Conservation (phyloP, 2,329 filamentous ascomycete species). For the Coniochaeta prunicola region DNA sequence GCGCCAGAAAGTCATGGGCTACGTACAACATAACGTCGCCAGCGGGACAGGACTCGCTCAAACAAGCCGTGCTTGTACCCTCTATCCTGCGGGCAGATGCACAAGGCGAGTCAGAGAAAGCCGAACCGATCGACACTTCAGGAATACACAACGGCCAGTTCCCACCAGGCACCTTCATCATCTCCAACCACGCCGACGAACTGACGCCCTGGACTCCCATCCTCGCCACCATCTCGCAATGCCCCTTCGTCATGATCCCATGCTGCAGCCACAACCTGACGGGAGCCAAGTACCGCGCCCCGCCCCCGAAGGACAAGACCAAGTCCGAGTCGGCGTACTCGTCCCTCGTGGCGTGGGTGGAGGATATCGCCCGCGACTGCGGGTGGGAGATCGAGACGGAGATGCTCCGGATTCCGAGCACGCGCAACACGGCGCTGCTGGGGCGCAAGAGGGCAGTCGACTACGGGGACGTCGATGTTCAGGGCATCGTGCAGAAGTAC, state of each 20-base stretch:
- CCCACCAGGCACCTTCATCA: slow-evolving; percentile 71
- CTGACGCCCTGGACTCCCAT: slow-evolving; percentile 94
- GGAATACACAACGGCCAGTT: slow-evolving; percentile 61
- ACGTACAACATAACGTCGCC: slow-evolving; percentile 46
- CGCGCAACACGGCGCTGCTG: slow-evolving; percentile 75
- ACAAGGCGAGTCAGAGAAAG: slow-evolving; percentile 5
- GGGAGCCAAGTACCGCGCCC: slow-evolving; percentile 66
- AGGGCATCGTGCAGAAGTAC: slow-evolving; percentile 39
- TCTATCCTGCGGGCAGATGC: slow-evolving; percentile 23
- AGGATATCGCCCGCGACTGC: slow-evolving; percentile 60
- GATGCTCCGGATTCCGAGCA: slow-evolving; percentile 85
- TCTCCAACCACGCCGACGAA: slow-evolving; percentile 96
- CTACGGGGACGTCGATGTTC: slow-evolving; percentile 28
- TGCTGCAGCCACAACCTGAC: slow-evolving; percentile 88
- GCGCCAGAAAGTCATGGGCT: slow-evolving; percentile 77
- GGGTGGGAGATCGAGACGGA: slow-evolving; percentile 76
- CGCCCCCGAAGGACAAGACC: slow-evolving; percentile 40
- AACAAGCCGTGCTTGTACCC: slow-evolving; percentile 42
- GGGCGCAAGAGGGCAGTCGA: slow-evolving; percentile 44
- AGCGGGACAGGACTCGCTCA: slow-evolving; percentile 25
- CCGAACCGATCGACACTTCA: too few relatives aligned
- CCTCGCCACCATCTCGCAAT: slow-evolving; percentile 65
- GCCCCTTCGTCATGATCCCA: slow-evolving; percentile 86
- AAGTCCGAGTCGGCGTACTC: slow-evolving; percentile 67
- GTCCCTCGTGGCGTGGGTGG: slow-evolving; percentile 73